Conservation (phyloP, 257 asterid species). For the Oldenlandia corymbosa region DNA sequence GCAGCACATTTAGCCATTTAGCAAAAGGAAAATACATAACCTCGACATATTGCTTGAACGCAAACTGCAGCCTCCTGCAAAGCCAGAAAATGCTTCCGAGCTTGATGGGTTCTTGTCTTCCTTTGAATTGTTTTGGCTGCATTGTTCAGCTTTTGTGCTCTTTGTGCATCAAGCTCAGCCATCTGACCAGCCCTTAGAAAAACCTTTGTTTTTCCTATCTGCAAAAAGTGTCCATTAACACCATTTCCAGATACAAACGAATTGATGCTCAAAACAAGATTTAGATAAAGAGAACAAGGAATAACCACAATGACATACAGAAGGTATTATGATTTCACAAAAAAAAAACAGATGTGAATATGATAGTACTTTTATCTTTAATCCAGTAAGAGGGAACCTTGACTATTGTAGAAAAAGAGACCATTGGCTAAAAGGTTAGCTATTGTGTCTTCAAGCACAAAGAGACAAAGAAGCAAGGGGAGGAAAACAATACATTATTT, state of each 20-base stretch:
- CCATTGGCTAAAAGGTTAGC: background rate
- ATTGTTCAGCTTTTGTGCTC: slow-evolving; percentile 66
- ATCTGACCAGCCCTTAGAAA: slow-evolving; percentile 95
- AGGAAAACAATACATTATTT: no score
- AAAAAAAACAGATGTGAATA: background rate
- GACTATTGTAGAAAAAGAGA: background rate
- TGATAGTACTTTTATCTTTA: no score
- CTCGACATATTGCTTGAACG: slow-evolving; percentile 80
- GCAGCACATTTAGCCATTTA: background rate
- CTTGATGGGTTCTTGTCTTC: slow-evolving; percentile 64
- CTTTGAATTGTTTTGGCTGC: slow-evolving; percentile 88
- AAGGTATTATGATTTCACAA: background rate
- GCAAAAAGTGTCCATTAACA: slow-evolving; percentile 24
- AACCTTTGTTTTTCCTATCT: slow-evolving; percentile 89
- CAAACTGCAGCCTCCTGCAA: slow-evolving; percentile 68
- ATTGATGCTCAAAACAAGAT: background rate
- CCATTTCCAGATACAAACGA: background rate
- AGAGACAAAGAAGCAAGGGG: no score
- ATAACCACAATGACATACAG: background rate
- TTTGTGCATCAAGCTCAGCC: slow-evolving; percentile 92
- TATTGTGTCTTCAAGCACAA: no score
- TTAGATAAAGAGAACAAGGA: background rate
- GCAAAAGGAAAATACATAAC: no score
- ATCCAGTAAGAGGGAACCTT: no score
- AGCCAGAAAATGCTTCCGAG: slow-evolving; percentile 66